Evolutionary conservation across 805 yeast species (phyloP).

Genomic region (Spathaspora arborariae): DNA sequence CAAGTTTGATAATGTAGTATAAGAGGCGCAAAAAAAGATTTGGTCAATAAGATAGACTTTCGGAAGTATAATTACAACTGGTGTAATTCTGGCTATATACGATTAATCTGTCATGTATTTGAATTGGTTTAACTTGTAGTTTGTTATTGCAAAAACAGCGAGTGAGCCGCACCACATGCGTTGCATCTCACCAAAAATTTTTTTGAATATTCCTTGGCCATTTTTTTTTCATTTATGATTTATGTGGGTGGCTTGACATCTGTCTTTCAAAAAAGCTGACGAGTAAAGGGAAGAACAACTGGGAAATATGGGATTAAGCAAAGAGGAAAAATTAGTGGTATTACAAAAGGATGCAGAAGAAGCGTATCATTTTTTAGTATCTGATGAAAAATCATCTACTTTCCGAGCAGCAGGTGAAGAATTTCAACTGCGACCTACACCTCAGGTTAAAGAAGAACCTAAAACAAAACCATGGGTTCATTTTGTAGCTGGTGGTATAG

Average conservation of each 20-base stretch:
- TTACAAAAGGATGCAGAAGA: constrained; percentile 53
- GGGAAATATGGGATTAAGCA: neutral
- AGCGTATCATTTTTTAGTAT: constrained; percentile 59
- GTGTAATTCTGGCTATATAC: no score
- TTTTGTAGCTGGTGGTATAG: constrained; percentile 88
- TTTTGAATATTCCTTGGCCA: neutral
- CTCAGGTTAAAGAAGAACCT: neutral
- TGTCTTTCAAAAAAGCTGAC: neutral
- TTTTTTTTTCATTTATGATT: neutral
- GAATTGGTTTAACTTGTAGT: no score
- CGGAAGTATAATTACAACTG: no score
- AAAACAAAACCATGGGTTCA: constrained; percentile 54
- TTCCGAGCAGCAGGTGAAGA: constrained; percentile 36
- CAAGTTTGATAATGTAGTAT: no score
- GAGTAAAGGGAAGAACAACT: neutral
- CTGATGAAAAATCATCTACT: constrained; percentile 68
- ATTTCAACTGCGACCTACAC: constrained; percentile 4
- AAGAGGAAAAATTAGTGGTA: constrained; percentile 11
- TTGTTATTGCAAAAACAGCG: no score
- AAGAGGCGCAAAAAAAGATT: no score
- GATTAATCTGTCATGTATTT: no score
- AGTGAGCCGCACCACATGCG: neutral
- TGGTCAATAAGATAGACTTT: no score
- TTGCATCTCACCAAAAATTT: neutral
- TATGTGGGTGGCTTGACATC: neutral